A percentile compares a stretch with the other conserved stretches of the same genome.
phyloP scores from a whole-genome alignment of 2,329 filamentous ascomycete genomes.

The Fusarium austroafricanum region DNA sequence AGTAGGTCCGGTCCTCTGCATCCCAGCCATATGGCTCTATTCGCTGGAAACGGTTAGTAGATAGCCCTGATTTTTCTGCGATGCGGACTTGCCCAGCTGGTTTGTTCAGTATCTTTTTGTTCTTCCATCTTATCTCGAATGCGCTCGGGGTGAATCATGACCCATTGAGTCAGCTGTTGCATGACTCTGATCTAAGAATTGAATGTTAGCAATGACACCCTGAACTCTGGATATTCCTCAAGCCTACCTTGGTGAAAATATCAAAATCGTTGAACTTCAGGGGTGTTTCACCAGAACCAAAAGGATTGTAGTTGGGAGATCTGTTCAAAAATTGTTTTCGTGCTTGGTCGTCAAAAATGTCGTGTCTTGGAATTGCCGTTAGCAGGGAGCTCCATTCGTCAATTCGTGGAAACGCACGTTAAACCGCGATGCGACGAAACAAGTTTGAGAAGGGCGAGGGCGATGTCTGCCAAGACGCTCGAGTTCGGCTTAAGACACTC shows the following conservation, averaged over 20 bases:
- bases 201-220: background rate
- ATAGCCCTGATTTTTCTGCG: background rate
- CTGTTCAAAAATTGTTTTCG: constrained; percentile 89
- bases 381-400: constrained; percentile 4
- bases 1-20: constrained; percentile 85
- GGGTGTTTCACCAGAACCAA: constrained; percentile 80
- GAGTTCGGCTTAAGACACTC: constrained; percentile 88
- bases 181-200: constrained; percentile 73
- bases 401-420: constrained; percentile 70
- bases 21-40: constrained; percentile 93
- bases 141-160: constrained; percentile 86
- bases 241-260: constrained; percentile 77
- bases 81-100: constrained; percentile 77
- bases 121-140: constrained; percentile 89
- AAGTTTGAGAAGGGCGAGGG: constrained; percentile 87
- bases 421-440: constrained; percentile 93
- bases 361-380: constrained; percentile 65
- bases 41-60: constrained; percentile 58
- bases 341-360: constrained; percentile 93
- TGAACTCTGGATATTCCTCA: background rate
- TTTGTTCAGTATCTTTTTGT: constrained; percentile 82
- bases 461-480: constrained; percentile 80
- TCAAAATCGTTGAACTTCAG: constrained; percentile 84
- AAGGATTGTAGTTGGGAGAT: constrained; percentile 83
- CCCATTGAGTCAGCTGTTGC: constrained; percentile 90